A percentile compares a stretch with the other conserved stretches of the same genome.
phyloP scores from a whole-genome alignment of 2,329 filamentous ascomycete species.

The Diaporthe sp. region DNA sequence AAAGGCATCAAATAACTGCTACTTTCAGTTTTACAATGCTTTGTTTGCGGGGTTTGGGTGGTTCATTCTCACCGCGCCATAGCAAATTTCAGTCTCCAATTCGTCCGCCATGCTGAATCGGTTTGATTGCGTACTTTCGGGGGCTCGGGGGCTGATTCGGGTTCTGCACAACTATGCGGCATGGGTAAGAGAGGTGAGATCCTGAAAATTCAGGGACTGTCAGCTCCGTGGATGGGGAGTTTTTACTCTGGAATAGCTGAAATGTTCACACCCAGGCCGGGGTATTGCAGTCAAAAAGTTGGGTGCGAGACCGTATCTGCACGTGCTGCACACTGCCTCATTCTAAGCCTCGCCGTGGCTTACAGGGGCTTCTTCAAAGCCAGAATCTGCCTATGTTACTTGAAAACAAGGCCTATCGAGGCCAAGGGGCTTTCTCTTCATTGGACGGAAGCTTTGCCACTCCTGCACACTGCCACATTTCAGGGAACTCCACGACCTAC shows the following conservation, averaged over 20 bases:
- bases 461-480: neutral
- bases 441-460: neutral
- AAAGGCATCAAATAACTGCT: neutral
- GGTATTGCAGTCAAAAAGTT: neutral
- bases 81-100: neutral
- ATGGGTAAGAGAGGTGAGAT: neutral
- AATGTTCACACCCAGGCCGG: neutral
- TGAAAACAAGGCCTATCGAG: neutral
- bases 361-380: neutral
- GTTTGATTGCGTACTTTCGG: neutral
- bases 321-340: neutral
- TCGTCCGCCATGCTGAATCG: neutral
- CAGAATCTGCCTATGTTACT: neutral
- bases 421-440: neutral
- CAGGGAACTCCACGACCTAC: neutral
- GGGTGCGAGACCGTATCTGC: neutral
- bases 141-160: neutral
- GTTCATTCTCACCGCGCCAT: constrained; percentile 2
- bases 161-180: neutral
- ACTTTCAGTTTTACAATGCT: neutral
- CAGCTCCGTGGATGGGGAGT: neutral
- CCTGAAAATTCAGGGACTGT: neutral
- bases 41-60: neutral
- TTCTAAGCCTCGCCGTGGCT: neutral
- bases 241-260: neutral